These are phyloP conservation scores for Schrenkiella parvula DNA, from an alignment of 345 rosid species.

Conservation along the genomic window DNA sequence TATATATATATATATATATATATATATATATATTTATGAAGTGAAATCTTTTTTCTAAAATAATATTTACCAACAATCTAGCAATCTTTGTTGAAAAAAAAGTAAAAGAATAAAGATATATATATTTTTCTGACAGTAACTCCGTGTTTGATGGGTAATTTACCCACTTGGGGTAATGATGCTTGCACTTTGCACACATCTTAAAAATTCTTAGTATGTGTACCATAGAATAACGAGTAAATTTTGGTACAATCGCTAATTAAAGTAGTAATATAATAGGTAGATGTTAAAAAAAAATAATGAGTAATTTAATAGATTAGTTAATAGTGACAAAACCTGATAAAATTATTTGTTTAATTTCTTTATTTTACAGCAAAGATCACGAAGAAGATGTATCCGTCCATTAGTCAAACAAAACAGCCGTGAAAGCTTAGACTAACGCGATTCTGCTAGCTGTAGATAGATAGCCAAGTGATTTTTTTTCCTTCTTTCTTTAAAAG, in stretches of 20 bases:
- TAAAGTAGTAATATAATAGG: conserved; percentile 1
- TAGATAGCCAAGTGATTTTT: background rate
- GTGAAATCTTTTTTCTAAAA: background rate
- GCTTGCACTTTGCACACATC: conserved; percentile 29
- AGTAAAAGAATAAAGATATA: background rate
- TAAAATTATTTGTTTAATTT: background rate
- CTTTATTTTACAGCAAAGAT: conserved; percentile 34
- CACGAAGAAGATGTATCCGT: conserved; percentile 16
- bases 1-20: too few relatives aligned
- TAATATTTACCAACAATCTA: too few relatives aligned
- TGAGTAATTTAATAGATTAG: conserved; percentile 14
- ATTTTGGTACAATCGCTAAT: conserved; percentile 5
- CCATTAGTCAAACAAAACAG: conserved; percentile 35
- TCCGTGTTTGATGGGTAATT: conserved; percentile 31
- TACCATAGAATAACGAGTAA: conserved; percentile 25
- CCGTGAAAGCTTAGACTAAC: conserved; percentile 25
- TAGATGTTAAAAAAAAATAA: conserved; percentile 7
- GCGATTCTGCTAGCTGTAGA: conserved; percentile 29
- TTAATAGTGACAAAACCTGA: conserved; percentile 25
- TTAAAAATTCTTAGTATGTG: conserved; percentile 28
- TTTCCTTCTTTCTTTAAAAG: background rate
- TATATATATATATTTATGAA: too few relatives aligned
- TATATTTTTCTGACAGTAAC: conserved; percentile 26
- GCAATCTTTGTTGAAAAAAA: too few relatives aligned
- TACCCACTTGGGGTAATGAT: conserved; percentile 33